A percentile compares a stretch with the other conserved stretches of the same genome.
These are phyloP conservation scores for Terana coerulea DNA, from an alignment of 768 basidiomycete species.

Conservation along the genomic window DNA sequence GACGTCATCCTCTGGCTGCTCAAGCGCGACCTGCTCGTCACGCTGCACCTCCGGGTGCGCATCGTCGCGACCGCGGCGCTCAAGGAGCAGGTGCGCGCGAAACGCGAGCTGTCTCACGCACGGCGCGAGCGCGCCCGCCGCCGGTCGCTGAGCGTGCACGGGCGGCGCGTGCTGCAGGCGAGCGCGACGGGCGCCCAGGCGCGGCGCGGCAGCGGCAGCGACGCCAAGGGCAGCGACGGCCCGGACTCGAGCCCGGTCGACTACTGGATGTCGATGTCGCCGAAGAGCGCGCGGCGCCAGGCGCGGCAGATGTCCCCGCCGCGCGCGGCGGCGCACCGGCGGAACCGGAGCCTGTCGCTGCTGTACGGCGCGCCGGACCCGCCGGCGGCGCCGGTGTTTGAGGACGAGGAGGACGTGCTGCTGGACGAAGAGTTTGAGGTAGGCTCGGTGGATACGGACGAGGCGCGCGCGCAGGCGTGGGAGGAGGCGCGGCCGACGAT, in stretches of 20 bases:
- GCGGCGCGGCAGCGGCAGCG: slow-evolving; percentile 5
- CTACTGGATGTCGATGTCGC: slow-evolving; percentile 52
- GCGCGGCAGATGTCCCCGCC: slow-evolving; percentile 40
- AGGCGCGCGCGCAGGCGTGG: slow-evolving; percentile 31
- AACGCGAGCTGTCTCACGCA: slow-evolving; percentile 32
- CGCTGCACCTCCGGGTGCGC: slow-evolving; percentile 81
- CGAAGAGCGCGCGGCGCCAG: slow-evolving; percentile 46
- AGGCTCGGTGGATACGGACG: slow-evolving; percentile 27
- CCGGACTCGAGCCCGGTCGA: slow-evolving; percentile 21
- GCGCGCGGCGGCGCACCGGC: slow-evolving; percentile 17
- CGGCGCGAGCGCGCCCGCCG: slow-evolving; percentile 21
- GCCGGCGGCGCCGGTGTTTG: slow-evolving; percentile 21
- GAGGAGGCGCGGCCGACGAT: slow-evolving; percentile 52
- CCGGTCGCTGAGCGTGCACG: slow-evolving; percentile 14
- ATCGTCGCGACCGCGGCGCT: slow-evolving; percentile 75
- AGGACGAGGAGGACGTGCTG: slow-evolving; percentile 24
- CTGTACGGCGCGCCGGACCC: slow-evolving; percentile 14
- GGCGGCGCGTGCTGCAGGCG: background rate
- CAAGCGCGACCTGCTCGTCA: slow-evolving; percentile 78
- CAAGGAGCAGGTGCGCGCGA: slow-evolving; percentile 60
- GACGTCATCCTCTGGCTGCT: slow-evolving; percentile 91
- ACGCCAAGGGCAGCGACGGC: slow-evolving; percentile 10
- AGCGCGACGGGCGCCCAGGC: background rate
- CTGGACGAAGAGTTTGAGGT: slow-evolving; percentile 8
- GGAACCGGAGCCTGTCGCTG: slow-evolving; percentile 32